Conservation (phyloP, 2,329 filamentous ascomycete genomes). For the Allantophomopsis cytisporea region DNA sequence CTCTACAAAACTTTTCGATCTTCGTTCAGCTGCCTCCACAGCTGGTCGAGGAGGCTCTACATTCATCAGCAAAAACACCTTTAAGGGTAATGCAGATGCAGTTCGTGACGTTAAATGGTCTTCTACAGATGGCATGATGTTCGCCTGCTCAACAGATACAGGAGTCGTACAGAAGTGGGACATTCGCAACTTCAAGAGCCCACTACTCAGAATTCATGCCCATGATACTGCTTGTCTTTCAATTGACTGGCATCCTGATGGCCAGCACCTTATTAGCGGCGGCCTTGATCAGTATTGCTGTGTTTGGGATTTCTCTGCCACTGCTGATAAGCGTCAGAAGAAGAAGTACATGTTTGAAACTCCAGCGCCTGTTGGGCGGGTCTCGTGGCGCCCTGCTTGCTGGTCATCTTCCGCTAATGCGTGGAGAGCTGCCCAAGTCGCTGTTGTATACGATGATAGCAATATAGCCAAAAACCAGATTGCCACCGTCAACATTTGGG, state of each 20-base stretch:
- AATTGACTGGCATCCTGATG: conserved; percentile 56
- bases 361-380: conserved; percentile 42
- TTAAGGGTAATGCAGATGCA: conserved; percentile 33
- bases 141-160: conserved; percentile 50
- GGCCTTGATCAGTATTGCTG: conserved; percentile 47
- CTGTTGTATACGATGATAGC: conserved; percentile 46
- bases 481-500: conserved; percentile 51
- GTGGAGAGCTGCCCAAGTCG: conserved; percentile 45
- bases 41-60: conserved; percentile 32
- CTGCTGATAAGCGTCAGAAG: conserved; percentile 49
- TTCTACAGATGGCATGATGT: conserved; percentile 43
- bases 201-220: conserved; percentile 43
- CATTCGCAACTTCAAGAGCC: conserved; percentile 36
- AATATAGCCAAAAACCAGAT: conserved; percentile 39
- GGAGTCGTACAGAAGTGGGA: conserved; percentile 53
- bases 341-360: conserved; percentile 47
- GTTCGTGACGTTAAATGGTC: conserved; percentile 54
- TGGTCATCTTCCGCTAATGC: conserved; percentile 52
- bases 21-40: conserved; percentile 26
- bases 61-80: conserved; percentile 21
- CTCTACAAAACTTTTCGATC: conserved; percentile 46
- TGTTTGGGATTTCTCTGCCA: conserved; percentile 50
- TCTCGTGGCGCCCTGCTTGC: conserved; percentile 49
- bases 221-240: conserved; percentile 46
- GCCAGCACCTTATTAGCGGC: conserved; percentile 49